These are phyloP conservation scores for Cladosporium sp. DNA, from an alignment of 2,329 filamentous ascomycete genomes.

Conservation along the genomic window DNA sequence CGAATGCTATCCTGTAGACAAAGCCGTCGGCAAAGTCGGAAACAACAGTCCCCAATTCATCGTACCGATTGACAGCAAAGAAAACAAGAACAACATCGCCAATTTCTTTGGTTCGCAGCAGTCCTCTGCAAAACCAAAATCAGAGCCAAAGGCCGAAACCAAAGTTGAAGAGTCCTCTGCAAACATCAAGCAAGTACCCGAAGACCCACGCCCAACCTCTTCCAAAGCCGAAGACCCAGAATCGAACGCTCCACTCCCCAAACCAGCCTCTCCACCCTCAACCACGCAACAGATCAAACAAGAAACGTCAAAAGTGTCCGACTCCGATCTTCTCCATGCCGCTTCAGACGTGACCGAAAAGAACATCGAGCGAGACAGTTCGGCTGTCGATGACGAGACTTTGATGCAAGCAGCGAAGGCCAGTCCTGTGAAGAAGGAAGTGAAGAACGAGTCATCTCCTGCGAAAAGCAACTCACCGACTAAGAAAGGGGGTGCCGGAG, in stretches of 20 bases:
- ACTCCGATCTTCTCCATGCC: background rate
- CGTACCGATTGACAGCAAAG: conserved; percentile 74
- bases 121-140: background rate
- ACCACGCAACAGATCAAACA: conserved; percentile 3
- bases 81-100: conserved; percentile 89
- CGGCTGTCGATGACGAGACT: conserved; percentile 31
- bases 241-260: conserved; percentile 50
- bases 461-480: conserved; percentile 21
- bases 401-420: conserved; percentile 14
- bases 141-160: background rate
- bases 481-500: conserved; percentile 15
- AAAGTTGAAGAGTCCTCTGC: background rate
- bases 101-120: conserved; percentile 72
- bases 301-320: conserved; percentile 1
- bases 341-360: conserved; percentile 17
- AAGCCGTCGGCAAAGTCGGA: conserved; percentile 90
- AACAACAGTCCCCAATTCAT: conserved; percentile 84
- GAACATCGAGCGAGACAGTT: conserved; percentile 48
- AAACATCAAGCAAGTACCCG: conserved; percentile 3
- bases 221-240: conserved; percentile 42
- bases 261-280: background rate
- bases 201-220: conserved; percentile 2
- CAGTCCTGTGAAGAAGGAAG: background rate
- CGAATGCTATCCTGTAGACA: conserved; percentile 79
- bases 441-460: conserved; percentile 23